These are phyloP conservation scores for Pseudohyphozyma bogoriensis DNA, from an alignment of 768 basidiomycete species.

Conservation along the genomic window DNA sequence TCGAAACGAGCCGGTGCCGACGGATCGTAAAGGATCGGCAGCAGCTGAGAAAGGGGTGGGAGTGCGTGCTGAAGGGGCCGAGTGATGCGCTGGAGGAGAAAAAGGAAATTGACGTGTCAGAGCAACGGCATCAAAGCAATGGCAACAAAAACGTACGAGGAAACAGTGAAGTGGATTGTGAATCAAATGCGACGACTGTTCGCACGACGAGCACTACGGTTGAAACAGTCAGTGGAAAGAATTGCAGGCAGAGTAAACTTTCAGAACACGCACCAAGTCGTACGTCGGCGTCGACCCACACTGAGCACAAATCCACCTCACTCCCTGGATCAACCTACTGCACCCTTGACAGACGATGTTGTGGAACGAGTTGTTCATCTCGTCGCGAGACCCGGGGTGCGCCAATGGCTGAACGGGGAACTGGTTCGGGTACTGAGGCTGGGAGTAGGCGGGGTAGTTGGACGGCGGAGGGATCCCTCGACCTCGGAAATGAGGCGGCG, in stretches of 20 bases:
- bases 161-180: slow-evolving; percentile 1
- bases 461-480: background rate
- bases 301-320: background rate
- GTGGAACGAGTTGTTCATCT: background rate
- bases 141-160: background rate
- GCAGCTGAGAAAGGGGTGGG: background rate
- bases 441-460: background rate
- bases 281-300: slow-evolving; percentile 1
- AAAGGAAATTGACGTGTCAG: background rate
- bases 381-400: background rate
- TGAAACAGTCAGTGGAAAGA: background rate
- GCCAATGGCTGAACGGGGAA: background rate
- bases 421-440: background rate
- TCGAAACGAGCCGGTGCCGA: background rate
- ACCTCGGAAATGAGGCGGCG: background rate
- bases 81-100: background rate
- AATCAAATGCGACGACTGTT: background rate
- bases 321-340: background rate
- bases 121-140: too few species aligned
- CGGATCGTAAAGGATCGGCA: slow-evolving; percentile 1
- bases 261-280: background rate
- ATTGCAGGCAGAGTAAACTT: background rate
- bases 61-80: background rate
- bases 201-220: background rate
- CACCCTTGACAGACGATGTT: background rate